A percentile compares a stretch with the other conserved stretches of the same genome.
These are phyloP conservation scores for Dimocarpus longan DNA, from an alignment of 345 rosid genomes.

Conservation along the genomic window DNA sequence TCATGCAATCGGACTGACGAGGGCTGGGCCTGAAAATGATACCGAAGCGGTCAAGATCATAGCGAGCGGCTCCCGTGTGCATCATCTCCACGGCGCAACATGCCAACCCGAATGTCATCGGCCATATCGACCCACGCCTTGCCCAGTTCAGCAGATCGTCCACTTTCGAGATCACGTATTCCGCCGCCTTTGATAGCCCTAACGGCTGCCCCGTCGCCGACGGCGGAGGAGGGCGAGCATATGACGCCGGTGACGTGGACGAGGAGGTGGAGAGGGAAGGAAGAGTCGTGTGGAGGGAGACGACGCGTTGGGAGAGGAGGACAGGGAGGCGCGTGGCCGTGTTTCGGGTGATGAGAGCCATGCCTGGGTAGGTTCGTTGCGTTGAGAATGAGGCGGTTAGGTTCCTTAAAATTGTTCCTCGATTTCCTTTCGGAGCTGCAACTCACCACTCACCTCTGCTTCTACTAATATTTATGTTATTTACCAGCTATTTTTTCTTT, in stretches of 20 bases:
- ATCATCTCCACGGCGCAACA: slow-evolving; percentile 99
- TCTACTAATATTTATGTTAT: too few relatives aligned
- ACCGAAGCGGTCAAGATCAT: slow-evolving; percentile 96
- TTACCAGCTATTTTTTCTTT: too few relatives aligned
- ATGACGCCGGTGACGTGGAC: slow-evolving; percentile 57
- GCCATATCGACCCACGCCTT: slow-evolving; percentile 98
- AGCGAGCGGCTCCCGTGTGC: slow-evolving; percentile 98
- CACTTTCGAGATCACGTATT: slow-evolving; percentile 89
- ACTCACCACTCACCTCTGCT: neutral
- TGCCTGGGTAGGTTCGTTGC: slow-evolving; percentile 20
- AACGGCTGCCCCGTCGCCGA: slow-evolving; percentile 49
- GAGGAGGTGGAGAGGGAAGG: slow-evolving; percentile 44
- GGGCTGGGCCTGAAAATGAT: slow-evolving; percentile 97
- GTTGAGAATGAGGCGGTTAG: neutral
- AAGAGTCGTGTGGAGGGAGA: slow-evolving; percentile 54
- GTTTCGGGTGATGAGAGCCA: slow-evolving; percentile 71
- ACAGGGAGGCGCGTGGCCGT: slow-evolving; percentile 69
- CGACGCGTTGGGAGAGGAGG: slow-evolving; percentile 53
- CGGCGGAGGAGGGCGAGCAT: slow-evolving; percentile 61
- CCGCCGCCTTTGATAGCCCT: slow-evolving; percentile 84
- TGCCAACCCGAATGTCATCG: slow-evolving; percentile 98
- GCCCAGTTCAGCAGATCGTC: slow-evolving; percentile 96
- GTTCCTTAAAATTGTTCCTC: neutral
- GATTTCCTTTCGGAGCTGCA: neutral
- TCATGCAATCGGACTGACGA: slow-evolving; percentile 97